Conservation (phyloP, 495 filamentous ascomycete genomes). For the Cudoniella acicularis region DNA sequence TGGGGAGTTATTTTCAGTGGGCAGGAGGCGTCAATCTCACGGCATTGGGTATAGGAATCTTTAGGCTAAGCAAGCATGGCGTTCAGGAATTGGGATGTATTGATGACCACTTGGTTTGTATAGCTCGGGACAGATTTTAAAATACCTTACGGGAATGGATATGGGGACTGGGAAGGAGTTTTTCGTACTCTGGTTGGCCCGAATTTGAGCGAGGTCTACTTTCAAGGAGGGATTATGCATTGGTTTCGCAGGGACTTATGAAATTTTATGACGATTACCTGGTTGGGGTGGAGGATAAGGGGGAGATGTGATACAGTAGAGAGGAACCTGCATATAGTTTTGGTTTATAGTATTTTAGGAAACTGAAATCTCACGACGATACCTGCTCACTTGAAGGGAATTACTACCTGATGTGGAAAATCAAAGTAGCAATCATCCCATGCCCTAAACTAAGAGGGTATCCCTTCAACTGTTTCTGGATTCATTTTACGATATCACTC, state of each 20-base stretch:
- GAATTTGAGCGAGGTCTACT: background rate
- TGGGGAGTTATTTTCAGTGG: background rate
- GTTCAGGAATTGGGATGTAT: background rate
- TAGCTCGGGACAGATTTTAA: background rate
- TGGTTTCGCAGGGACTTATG: background rate
- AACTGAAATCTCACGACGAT: too few relatives aligned
- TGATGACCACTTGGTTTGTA: background rate
- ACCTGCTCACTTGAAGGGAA: too few relatives aligned
- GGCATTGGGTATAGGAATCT: background rate
- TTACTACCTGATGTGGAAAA: too few relatives aligned
- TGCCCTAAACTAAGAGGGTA: too few relatives aligned
- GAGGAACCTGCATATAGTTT: too few relatives aligned
- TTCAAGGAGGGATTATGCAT: background rate
- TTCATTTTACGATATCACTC: too few relatives aligned
- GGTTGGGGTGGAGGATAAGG: background rate
- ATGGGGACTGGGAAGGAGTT: background rate
- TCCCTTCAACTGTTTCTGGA: too few relatives aligned
- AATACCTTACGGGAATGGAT: background rate
- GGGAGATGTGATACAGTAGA: too few relatives aligned
- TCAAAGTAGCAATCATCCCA: too few relatives aligned
- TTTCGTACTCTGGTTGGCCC: background rate
- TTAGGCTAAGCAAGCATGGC: background rate
- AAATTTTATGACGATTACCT: background rate
- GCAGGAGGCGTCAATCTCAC: background rate
- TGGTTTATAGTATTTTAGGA: too few relatives aligned